A percentile compares a stretch with the other conserved stretches of the same genome.
Evolutionary conservation across 2,329 filamentous ascomycete species (phyloP).

Genomic region (Aspergillus proliferans): DNA sequence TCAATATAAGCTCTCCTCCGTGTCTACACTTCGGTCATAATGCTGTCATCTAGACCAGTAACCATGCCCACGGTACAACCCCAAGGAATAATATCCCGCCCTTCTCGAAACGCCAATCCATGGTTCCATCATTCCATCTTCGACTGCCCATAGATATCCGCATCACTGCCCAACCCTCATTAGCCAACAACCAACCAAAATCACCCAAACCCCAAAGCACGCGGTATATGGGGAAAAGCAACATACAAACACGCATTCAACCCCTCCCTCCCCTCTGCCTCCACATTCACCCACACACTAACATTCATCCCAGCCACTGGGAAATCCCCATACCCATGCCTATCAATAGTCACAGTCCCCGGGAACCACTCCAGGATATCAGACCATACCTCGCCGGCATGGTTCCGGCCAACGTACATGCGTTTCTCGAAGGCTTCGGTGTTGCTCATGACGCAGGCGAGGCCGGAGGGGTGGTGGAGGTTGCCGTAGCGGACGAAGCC

Average conservation of each 20-base stretch:
- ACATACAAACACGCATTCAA: slow-evolving; percentile 41
- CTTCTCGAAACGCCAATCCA: not conserved
- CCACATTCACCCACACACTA: slow-evolving; percentile 55
- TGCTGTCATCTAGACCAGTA: not conserved
- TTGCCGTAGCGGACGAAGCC: slow-evolving; percentile 49
- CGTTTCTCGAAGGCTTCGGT: slow-evolving; percentile 44
- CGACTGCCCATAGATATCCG: not conserved
- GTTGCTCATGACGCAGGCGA: slow-evolving; percentile 54
- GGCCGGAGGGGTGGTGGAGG: slow-evolving; percentile 43
- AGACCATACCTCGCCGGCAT: slow-evolving; percentile 57
- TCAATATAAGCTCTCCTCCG: too few species aligned
- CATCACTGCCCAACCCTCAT: not conserved
- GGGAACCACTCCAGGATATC: slow-evolving; percentile 53
- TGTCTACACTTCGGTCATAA: not conserved
- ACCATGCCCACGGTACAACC: not conserved
- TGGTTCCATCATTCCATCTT: too few species aligned
- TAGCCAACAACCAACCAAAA: not conserved
- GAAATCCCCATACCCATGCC: slow-evolving; percentile 55
- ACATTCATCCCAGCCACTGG: slow-evolving; percentile 49
- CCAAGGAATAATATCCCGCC: slow-evolving; percentile 3
- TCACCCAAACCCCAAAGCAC: too few species aligned
- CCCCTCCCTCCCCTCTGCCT: slow-evolving; percentile 46
- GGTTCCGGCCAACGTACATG: slow-evolving; percentile 57
- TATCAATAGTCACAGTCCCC: slow-evolving; percentile 52
- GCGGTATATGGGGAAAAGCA: not conserved